phyloP scores from a whole-genome alignment of 2,329 filamentous ascomycete species.

The Meredithiella fracta region DNA sequence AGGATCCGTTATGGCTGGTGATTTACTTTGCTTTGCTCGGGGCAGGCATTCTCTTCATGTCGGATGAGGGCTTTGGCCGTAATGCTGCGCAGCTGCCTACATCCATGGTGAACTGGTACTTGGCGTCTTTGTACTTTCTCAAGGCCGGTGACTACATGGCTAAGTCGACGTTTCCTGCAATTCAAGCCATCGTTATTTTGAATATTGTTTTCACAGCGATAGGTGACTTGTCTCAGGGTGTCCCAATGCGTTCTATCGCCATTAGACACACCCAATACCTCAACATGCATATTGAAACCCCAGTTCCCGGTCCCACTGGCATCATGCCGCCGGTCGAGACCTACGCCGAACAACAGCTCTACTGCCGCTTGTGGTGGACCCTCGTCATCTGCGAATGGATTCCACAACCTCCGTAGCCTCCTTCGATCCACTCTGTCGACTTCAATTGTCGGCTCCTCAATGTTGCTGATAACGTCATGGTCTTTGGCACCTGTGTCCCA shows the following conservation, averaged over 20 bases:
- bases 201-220: neutral
- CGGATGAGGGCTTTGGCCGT: neutral
- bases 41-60: neutral
- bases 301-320: no score
- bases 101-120: neutral
- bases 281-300: neutral
- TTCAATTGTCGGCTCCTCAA: neutral
- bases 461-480: neutral
- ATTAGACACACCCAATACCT: neutral
- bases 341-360: neutral
- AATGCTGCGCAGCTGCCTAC: neutral
- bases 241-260: neutral
- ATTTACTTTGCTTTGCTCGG: neutral
- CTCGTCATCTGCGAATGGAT: neutral
- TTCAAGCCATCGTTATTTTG: neutral
- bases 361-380: neutral
- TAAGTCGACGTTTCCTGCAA: neutral
- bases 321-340: neutral
- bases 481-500: neutral
- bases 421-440: neutral
- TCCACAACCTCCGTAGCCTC: neutral
- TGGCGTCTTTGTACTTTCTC: neutral
- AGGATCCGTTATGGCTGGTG: neutral
- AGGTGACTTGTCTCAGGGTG: neutral
- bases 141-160: neutral